These are phyloP conservation scores for Patellaria atrata DNA, from an alignment of 495 filamentous ascomycete genomes.

Conservation along the genomic window DNA sequence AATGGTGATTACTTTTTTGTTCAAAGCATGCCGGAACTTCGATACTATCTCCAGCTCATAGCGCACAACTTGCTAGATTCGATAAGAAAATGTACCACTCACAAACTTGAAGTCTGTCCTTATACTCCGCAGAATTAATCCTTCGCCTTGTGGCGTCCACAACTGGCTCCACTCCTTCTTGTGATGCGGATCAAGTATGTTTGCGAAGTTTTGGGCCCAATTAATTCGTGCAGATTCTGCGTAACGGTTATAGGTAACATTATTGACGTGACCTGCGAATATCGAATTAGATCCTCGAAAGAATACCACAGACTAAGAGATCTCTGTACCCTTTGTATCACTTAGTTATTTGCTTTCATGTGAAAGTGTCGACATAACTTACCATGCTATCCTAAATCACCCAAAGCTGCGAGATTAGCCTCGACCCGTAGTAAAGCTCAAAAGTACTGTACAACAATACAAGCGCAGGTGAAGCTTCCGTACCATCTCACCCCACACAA, in stretches of 20 bases:
- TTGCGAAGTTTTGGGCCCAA: constrained; percentile 65
- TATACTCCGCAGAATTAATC: constrained; percentile 70
- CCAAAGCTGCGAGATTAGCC: constrained; percentile 6
- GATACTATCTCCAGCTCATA: too few species aligned
- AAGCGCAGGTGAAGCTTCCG: not conserved
- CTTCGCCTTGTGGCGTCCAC: constrained; percentile 47
- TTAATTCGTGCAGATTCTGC: constrained; percentile 75
- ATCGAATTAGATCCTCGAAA: constrained; percentile 1
- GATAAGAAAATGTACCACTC: constrained; percentile 15
- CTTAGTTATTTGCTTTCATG: constrained; percentile 3
- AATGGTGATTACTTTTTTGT: too few species aligned
- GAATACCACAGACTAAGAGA: constrained; percentile 16
- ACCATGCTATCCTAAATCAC: constrained; percentile 42
- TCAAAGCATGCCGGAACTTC: too few species aligned
- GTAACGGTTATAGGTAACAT: constrained; percentile 70
- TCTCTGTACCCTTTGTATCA: constrained; percentile 10
- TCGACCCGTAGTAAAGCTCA: too few species aligned
- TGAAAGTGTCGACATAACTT: constrained; percentile 21
- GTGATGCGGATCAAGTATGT: constrained; percentile 51
- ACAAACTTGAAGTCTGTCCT: constrained; percentile 89
- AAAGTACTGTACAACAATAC: constrained; percentile 9
- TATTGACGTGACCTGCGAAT: constrained; percentile 66
- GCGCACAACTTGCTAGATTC: constrained; percentile 1
- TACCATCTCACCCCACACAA: constrained; percentile 91
- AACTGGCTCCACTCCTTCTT: constrained; percentile 56